phyloP scores from a whole-genome alignment of 2,329 filamentous ascomycete genomes.

The Pyrenophora teres region DNA sequence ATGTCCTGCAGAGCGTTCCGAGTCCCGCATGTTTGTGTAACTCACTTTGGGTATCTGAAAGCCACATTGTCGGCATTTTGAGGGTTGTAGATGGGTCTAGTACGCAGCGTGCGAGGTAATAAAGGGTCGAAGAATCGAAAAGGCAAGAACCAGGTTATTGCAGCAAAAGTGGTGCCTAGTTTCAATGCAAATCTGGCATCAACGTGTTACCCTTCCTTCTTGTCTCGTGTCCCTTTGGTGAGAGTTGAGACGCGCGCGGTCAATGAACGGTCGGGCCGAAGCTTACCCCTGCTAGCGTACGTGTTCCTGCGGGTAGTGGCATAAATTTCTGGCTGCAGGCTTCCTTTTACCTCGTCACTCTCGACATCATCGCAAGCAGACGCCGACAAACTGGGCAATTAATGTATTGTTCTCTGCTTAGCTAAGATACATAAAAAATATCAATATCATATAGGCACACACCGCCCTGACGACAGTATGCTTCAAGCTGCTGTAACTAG shows the following conservation, averaged over 20 bases:
- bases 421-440: constrained; percentile 4
- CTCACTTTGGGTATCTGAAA: constrained; percentile 93
- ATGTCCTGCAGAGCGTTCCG: not conserved
- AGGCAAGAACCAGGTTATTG: not conserved
- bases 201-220: constrained; percentile 15
- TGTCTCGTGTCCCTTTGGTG: constrained; percentile 40
- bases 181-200: constrained; percentile 13
- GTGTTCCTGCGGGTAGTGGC: constrained; percentile 23
- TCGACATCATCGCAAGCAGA: not conserved
- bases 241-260: constrained; percentile 22
- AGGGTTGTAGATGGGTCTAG: constrained; percentile 1
- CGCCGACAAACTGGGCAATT: constrained; percentile 6
- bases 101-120: constrained; percentile 9
- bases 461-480: constrained; percentile 60
- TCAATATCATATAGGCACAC: constrained; percentile 21
- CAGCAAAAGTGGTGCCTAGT: constrained; percentile 2
- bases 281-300: constrained; percentile 31
- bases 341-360: not conserved
- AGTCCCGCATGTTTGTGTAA: constrained; percentile 26
- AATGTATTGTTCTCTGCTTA: constrained; percentile 12
- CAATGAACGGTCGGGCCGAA: constrained; percentile 12
- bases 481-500: constrained; percentile 62
- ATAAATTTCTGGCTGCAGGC: constrained; percentile 16
- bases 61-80: constrained; percentile 85
- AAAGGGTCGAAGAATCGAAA: not conserved